Evolutionary conservation across 352 stramenopile genomes (phyloP).

Genomic region (Phytopythium delawarense): DNA sequence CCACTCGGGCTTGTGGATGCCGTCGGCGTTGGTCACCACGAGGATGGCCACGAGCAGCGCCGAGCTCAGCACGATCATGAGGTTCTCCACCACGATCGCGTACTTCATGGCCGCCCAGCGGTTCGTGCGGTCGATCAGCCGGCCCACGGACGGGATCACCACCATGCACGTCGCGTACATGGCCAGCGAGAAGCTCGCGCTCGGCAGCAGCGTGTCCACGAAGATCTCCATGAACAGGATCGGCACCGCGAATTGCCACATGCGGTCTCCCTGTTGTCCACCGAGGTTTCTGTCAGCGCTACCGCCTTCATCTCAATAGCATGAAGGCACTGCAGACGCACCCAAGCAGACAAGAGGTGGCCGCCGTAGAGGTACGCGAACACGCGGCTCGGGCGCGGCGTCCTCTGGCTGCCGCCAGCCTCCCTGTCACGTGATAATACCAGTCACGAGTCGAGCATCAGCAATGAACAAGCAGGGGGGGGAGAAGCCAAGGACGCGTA

Average conservation of each 20-base stretch:
- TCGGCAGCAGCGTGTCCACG: slow-evolving; percentile 72
- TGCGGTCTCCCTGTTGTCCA: slow-evolving; percentile 53
- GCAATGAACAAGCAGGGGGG: background rate
- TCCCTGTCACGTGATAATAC: background rate
- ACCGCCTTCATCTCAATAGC: background rate
- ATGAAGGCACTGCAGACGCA: slow-evolving; percentile 9
- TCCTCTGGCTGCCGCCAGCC: slow-evolving; percentile 3
- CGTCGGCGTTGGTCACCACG: slow-evolving; percentile 46
- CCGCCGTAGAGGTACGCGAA: slow-evolving; percentile 67
- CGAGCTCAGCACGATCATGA: slow-evolving; percentile 62
- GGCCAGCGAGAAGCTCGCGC: slow-evolving; percentile 61
- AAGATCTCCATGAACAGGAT: slow-evolving; percentile 88
- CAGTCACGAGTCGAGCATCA: background rate
- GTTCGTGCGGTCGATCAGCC: slow-evolving; percentile 55
- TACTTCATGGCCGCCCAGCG: slow-evolving; percentile 64
- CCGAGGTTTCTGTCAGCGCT: background rate
- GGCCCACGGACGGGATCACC: slow-evolving; percentile 59
- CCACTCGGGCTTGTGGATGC: slow-evolving; percentile 52
- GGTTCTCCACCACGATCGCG: slow-evolving; percentile 73
- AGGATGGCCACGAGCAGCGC: slow-evolving; percentile 52
- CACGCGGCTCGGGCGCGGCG: slow-evolving; percentile 28
- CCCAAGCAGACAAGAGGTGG: slow-evolving; percentile 76
- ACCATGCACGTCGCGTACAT: slow-evolving; percentile 75
- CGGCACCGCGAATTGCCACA: slow-evolving; percentile 80
- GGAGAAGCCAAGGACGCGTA: slow-evolving; percentile 7